Percentiles rank a stretch among this genome's conserved stretches.
phyloP scores from a whole-genome alignment of 2,329 filamentous ascomycete species.

The Penicillium sp. region DNA sequence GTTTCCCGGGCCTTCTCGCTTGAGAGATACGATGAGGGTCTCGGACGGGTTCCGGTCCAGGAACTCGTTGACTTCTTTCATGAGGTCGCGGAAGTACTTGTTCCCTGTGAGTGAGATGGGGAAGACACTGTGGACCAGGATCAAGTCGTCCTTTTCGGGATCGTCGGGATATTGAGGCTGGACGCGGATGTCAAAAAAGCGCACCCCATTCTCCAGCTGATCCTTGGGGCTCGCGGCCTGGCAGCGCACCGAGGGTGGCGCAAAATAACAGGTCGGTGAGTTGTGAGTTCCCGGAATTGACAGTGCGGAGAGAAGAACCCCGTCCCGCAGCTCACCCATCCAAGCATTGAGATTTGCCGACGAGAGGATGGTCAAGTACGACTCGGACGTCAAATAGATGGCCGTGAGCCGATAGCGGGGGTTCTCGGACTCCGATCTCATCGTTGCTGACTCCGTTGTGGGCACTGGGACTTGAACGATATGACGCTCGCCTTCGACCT shows the following conservation, averaged over 20 bases:
- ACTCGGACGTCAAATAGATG: conserved; percentile 55
- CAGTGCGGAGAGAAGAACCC: conserved; percentile 68
- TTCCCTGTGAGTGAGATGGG: conserved; percentile 76
- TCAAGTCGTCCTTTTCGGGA: conserved; percentile 57
- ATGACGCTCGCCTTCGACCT: conserved; percentile 58
- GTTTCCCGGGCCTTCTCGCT: conserved; percentile 80
- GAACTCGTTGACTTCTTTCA: conserved; percentile 67
- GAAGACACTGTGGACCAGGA: conserved; percentile 85
- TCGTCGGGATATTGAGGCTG: conserved; percentile 57
- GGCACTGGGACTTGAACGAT: conserved; percentile 66
- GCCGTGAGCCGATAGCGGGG: conserved; percentile 56
- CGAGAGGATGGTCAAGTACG: conserved; percentile 59
- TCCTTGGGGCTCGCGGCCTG: conserved; percentile 71
- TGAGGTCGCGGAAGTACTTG: conserved; percentile 70
- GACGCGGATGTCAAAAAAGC: conserved; percentile 89
- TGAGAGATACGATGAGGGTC: conserved; percentile 77
- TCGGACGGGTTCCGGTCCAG: conserved; percentile 72
- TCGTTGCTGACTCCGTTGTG: conserved; percentile 53
- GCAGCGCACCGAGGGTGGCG: conserved; percentile 87
- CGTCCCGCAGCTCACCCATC: conserved; percentile 72
- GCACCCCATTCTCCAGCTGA: conserved; percentile 83
- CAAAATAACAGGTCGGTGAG: conserved; percentile 74
- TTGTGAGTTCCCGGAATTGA: conserved; percentile 97
- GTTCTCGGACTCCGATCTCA: conserved; percentile 52
- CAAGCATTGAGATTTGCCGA: conserved; percentile 64